Conservation (phyloP, 192 early-diverging fungal genomes). For the Gigaspora rosea region DNA sequence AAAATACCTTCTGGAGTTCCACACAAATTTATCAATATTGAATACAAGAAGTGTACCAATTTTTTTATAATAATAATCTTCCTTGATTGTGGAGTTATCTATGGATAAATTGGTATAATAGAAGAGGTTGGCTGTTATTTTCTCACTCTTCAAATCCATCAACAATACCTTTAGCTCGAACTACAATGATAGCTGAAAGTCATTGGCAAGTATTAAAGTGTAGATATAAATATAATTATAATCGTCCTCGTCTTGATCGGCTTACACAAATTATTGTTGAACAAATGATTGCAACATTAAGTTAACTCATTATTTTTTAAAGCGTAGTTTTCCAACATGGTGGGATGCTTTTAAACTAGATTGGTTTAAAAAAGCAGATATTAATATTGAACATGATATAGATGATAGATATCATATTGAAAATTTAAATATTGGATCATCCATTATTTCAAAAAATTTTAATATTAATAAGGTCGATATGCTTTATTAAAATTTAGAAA, state of each 20-base stretch:
- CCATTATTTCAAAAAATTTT: too few relatives aligned
- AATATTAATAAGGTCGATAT: too few relatives aligned
- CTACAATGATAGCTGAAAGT: not conserved
- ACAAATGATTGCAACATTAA: not conserved
- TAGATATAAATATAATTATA: not conserved
- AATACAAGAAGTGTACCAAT: too few relatives aligned
- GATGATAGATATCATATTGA: not conserved
- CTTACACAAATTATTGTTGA: not conserved
- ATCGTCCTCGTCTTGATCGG: not conserved
- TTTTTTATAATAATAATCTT: not conserved
- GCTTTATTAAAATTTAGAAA: too few relatives aligned
- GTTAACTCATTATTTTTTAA: not conserved
- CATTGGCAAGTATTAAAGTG: not conserved
- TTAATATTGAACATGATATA: not conserved
- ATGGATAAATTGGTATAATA: conserved; percentile 9
- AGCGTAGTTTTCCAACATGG: not conserved
- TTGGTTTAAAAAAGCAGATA: not conserved
- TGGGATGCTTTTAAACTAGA: not conserved
- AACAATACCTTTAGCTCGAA: too few relatives aligned
- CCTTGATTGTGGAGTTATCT: not conserved
- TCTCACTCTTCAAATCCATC: not conserved
- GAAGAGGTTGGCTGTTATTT: not conserved
- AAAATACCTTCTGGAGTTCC: too few relatives aligned
- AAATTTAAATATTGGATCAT: too few relatives aligned
- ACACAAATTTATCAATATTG: too few relatives aligned